Evolutionary conservation across 768 basidiomycete genomes (phyloP).

Genomic region (Sarcodon sp.): DNA sequence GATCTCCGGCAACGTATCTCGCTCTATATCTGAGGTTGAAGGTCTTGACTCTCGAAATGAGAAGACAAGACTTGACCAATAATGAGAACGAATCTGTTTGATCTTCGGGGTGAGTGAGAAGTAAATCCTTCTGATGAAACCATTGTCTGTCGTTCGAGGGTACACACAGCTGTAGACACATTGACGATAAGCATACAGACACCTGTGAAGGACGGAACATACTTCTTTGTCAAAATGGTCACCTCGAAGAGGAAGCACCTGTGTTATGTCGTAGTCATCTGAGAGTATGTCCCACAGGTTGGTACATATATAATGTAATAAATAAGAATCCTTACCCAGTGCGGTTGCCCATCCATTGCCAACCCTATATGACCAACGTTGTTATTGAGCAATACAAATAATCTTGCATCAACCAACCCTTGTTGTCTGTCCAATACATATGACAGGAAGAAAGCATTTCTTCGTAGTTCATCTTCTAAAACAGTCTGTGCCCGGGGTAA

Average conservation of each 20-base stretch:
- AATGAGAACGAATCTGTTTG: constrained; percentile 61
- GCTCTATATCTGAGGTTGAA: constrained; percentile 59
- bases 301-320: background rate
- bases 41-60: constrained; percentile 47
- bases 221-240: constrained; percentile 54
- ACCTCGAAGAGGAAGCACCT: constrained; percentile 50
- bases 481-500: constrained; percentile 45
- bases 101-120: constrained; percentile 46
- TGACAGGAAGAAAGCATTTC: constrained; percentile 49
- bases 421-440: background rate
- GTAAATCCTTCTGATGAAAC: constrained; percentile 47
- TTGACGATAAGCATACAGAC: constrained; percentile 26
- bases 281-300: background rate
- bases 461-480: constrained; percentile 57
- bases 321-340: constrained; percentile 13
- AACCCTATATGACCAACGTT: constrained; percentile 40
- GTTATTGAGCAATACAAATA: too few relatives aligned
- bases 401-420: background rate
- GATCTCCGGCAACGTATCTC: constrained; percentile 47
- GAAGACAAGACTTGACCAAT: constrained; percentile 55
- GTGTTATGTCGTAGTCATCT: constrained; percentile 65
- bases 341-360: constrained; percentile 62
- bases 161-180: constrained; percentile 20
- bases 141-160: constrained; percentile 43
- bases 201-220: constrained; percentile 13